phyloP scores from a whole-genome alignment of 2,329 filamentous ascomycete species.

The Plectosphaerella plurivora region DNA sequence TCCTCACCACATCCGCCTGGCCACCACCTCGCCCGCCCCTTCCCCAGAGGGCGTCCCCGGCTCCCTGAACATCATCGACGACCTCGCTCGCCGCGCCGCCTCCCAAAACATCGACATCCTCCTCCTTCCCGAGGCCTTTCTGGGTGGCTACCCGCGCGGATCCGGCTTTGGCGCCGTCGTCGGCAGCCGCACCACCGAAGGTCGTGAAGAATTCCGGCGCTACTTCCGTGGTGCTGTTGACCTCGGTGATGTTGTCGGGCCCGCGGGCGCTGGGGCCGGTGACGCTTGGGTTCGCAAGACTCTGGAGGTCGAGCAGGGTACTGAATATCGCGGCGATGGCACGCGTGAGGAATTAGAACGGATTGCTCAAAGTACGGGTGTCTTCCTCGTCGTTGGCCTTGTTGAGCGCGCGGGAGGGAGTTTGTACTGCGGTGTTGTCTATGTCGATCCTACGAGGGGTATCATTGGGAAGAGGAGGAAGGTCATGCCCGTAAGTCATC shows the following conservation, averaged over 20 bases:
- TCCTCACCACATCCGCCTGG: conserved; percentile 40
- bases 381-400: conserved; percentile 76
- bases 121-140: conserved; percentile 86
- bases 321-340: conserved; percentile 39
- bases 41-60: conserved; percentile 40
- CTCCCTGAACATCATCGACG: conserved; percentile 64
- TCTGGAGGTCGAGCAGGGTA: conserved; percentile 34
- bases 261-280: conserved; percentile 59
- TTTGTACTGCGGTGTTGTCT: conserved; percentile 78
- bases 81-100: conserved; percentile 61
- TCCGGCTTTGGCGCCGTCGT: conserved; percentile 72
- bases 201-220: conserved; percentile 74
- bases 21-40: conserved; percentile 51
- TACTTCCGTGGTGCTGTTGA: conserved; percentile 81
- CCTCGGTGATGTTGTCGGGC: conserved; percentile 69
- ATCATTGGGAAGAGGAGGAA: conserved; percentile 82
- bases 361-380: conserved; percentile 70
- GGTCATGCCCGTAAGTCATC: conserved; percentile 70
- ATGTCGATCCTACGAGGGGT: conserved; percentile 71
- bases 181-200: conserved; percentile 62
- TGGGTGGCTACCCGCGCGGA: conserved; percentile 86
- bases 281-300: conserved; percentile 65
- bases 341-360: conserved; percentile 76
- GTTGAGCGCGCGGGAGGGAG: conserved; percentile 80
- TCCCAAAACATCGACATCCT: conserved; percentile 57